A percentile compares a stretch with the other conserved stretches of the same genome.
Evolutionary conservation across 805 yeast genomes (phyloP).

Genomic region (Candida takata): DNA sequence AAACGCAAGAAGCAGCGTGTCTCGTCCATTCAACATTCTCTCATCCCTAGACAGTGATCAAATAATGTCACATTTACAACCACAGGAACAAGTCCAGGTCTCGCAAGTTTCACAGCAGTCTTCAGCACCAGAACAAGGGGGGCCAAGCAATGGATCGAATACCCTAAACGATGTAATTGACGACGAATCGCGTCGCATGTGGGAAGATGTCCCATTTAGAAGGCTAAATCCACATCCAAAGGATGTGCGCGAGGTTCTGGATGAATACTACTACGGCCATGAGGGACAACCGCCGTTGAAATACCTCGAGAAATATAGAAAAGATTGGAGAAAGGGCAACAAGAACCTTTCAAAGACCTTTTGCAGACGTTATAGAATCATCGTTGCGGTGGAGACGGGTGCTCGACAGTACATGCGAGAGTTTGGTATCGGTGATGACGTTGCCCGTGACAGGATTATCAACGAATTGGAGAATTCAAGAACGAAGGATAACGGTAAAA

Average conservation of each 20-base stretch:
- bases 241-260: constrained; percentile 23
- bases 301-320: constrained; percentile 22
- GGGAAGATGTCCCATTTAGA: constrained; percentile 16
- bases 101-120: background rate
- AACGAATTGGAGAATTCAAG: constrained; percentile 20
- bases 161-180: constrained; percentile 10
- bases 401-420: constrained; percentile 13
- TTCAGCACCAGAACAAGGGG: constrained; percentile 1
- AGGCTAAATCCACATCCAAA: constrained; percentile 21
- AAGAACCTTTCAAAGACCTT: constrained; percentile 22
- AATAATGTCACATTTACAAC: constrained; percentile 6
- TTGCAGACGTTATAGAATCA: constrained; percentile 22
- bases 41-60: constrained; percentile 9
- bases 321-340: constrained; percentile 23
- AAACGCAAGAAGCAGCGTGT: background rate
- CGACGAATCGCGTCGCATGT: constrained; percentile 12
- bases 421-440: constrained; percentile 12
- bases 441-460: constrained; percentile 20
- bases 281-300: constrained; percentile 24
- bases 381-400: constrained; percentile 23
- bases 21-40: constrained; percentile 4
- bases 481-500: constrained; percentile 19
- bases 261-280: constrained; percentile 23
- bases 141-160: too few species aligned
- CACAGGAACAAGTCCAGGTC: background rate